Evolutionary conservation across 495 filamentous ascomycete species (phyloP), one percentile per base, ranked within the genome.

Genomic region (Penicillium odoratum): DNA sequence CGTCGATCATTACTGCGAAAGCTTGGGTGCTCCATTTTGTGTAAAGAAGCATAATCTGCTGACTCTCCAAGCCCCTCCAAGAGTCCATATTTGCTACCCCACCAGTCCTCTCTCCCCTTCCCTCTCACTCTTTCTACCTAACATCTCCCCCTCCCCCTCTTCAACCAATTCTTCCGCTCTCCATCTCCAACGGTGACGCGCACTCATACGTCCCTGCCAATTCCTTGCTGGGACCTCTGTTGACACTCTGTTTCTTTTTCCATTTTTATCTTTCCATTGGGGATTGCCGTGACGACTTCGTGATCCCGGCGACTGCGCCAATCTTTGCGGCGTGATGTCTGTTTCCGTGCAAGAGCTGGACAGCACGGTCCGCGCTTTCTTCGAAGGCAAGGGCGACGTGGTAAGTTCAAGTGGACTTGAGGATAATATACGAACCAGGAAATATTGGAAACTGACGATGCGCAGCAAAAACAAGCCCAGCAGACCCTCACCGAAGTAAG

Each of bases 401-500:
- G 93, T 97, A 79, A 69, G 84, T 77, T 18, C 40, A 10, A 16
- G 1, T 15, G 9, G 21, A 16, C 28, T 42, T 21, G 21, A 21
- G 21, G 21, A 21, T 21, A 2, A 21, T 31, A 0, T 21, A 9
- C 8, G 30, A n/a, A 28, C 3, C 18, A 10, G 33, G 33, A 15
- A 31, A 11, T 21, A 38, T 42, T 47, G 38, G 7, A 40, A 53
- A 57, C 44, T 49, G 49, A 60, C 70, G 62, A 62, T 36, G 29
- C 26, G 46, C 76, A 98, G 92, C 94, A 97, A 95, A 96, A 96
- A 78, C 88, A 90, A 83, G 95, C 94, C 59, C 91, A 98, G 71
- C 86, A 91, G 60, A 87, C 91, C 36, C 76, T 99, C 62, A 98
- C 97, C 72, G 95, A 97, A 82, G 93, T 93, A 81, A 68, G 83